A percentile compares a stretch with the other conserved stretches of the same genome.
phyloP scores from a whole-genome alignment of 2,329 filamentous ascomycete genomes.

The Ceratocystis alfenasii region DNA sequence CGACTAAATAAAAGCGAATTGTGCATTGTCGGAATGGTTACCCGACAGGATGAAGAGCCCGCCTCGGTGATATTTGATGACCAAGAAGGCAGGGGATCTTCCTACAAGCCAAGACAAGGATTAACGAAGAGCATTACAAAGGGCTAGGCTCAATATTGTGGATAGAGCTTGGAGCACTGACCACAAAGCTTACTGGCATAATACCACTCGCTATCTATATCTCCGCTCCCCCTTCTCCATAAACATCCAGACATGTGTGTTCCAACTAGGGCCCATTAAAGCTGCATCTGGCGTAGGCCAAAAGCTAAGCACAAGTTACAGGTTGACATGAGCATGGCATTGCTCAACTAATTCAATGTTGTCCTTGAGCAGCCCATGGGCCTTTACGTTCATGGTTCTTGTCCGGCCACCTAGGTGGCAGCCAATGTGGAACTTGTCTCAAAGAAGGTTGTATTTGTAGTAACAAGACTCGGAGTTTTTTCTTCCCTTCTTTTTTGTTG shows the following conservation, averaged over 20 bases:
- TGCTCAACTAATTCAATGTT: not conserved
- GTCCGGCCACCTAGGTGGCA: not conserved
- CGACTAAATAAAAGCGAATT: not conserved
- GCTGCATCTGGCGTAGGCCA: not conserved
- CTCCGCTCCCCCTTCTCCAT: not conserved
- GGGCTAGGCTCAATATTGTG: not conserved
- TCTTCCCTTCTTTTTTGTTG: not conserved
- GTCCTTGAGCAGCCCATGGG: not conserved
- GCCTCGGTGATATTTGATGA: not conserved
- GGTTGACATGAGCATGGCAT: not conserved
- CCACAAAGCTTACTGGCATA: not conserved
- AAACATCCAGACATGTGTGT: not conserved
- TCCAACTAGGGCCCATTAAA: not conserved
- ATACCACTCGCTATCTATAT: not conserved
- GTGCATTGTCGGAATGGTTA: not conserved
- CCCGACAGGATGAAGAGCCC: not conserved
- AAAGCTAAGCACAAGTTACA: not conserved
- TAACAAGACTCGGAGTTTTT: conserved; percentile 2
- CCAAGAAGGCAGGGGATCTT: not conserved
- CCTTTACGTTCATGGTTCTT: not conserved
- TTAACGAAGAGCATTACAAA: not conserved
- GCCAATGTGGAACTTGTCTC: not conserved
- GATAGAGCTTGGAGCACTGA: not conserved
- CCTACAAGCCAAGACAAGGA: not conserved
- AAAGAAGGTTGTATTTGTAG: not conserved